phyloP scores from a whole-genome alignment of 2,329 filamentous ascomycete species.

The Aureobasidium sp. region DNA sequence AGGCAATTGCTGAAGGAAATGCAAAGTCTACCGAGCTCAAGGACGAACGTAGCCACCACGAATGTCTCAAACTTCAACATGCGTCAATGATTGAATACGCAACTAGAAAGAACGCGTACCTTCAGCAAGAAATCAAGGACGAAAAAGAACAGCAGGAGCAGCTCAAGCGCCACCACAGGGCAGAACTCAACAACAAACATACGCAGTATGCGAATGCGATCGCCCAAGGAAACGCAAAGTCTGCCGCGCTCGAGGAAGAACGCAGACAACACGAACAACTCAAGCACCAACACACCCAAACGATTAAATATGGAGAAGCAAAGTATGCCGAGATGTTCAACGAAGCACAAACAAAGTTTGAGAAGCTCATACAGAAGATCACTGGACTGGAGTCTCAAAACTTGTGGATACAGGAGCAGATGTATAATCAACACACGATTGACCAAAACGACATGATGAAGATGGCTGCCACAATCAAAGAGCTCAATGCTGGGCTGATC shows the following conservation, averaged over 20 bases:
- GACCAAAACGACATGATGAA: neutral
- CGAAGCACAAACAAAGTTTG: neutral
- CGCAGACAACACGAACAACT: neutral
- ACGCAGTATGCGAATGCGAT: too few relatives aligned
- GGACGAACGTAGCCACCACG: too few relatives aligned
- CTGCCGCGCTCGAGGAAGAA: neutral
- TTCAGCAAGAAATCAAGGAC: too few relatives aligned
- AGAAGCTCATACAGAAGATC: neutral
- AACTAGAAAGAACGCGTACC: too few relatives aligned
- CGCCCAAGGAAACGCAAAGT: neutral
- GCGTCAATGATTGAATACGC: neutral
- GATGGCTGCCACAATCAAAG: neutral
- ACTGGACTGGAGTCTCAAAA: neutral
- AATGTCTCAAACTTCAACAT: neutral
- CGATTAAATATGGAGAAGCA: neutral
- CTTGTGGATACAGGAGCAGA: neutral
- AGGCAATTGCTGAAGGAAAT: neutral
- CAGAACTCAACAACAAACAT: too few relatives aligned
- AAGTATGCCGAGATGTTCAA: neutral
- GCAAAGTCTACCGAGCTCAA: neutral
- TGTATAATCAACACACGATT: neutral
- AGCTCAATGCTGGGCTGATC: neutral
- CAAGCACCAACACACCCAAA: neutral
- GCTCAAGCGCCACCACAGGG: too few relatives aligned
- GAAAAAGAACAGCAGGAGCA: too few relatives aligned